Base-by-base conservation (phyloP, 495 filamentous ascomycete genomes). In the Hypoxylon subgilvum region DNA sequence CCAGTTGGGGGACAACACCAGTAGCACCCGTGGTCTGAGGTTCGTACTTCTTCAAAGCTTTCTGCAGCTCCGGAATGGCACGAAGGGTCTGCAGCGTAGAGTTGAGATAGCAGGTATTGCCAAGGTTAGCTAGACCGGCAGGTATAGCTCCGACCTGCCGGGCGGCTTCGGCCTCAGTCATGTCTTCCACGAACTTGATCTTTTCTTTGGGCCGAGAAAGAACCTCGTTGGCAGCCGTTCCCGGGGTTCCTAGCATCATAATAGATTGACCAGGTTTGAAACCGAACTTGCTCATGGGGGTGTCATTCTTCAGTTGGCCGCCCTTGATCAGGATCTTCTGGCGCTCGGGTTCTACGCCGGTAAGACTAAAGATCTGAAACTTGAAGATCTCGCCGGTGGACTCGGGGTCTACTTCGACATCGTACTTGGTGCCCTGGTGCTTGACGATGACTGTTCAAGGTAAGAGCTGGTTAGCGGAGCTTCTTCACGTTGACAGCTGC, bases 71-170 rank as follows among this genome's bases (percentile, higher is more conserved):
- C 0, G 95, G 95, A 46, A 98, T 89, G 55, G 89, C 82, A 49
- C 90, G 84, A 51, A 98, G 76, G 3, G 90, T 85, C 72, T 98
- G 94, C 16, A 98, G 81, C 0, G 94, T 97, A 17, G 95, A 92
- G 78, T 98, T 98, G 68, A 97, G 85, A 70, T 98, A 98, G 78
- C 94, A 98, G 1, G 94, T 97, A 69, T 98, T 98, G 18, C 94
- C 94, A 55, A 96, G 77, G 64, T 98, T 98, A 69, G 91, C 84
- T 57, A 98, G 72, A 23, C 94, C 94, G 51, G 94, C 90, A 9
- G 94, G 94, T 40, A 78, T 91, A 35, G 93, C 94, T 34, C 90
- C 92, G 40, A 85, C 87, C 58, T 85, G 80, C 67, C 83, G 86
- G 17, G 94, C 95, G 22, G 85, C 84, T 69, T 98, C 92, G 17